Evolutionary conservation across 257 asterid genomes (phyloP).

Genomic region (Forsythia viridissima): DNA sequence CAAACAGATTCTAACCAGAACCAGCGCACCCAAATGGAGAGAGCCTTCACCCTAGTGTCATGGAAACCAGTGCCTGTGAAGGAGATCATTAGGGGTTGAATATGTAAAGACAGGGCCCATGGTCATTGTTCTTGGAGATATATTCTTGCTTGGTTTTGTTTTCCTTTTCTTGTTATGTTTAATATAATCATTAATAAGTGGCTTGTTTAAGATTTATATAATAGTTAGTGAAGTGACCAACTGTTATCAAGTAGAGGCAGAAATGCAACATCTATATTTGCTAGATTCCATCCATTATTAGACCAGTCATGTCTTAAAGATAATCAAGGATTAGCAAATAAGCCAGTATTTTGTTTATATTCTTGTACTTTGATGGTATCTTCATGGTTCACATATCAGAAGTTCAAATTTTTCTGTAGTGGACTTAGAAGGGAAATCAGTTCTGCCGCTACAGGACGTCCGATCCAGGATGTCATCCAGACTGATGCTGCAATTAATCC

Average conservation of each 20-base stretch:
- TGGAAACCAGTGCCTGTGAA: background rate
- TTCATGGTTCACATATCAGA: background rate
- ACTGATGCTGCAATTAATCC: slow-evolving; percentile 99
- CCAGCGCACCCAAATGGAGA: background rate
- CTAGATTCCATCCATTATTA: background rate
- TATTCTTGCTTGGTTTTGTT: background rate
- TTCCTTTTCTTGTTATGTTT: slow-evolving; percentile 5
- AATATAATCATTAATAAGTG: background rate
- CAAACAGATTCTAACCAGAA: background rate
- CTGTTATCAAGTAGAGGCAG: background rate
- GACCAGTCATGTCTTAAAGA: background rate
- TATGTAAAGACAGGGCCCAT: background rate
- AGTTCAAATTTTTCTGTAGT: slow-evolving; percentile 36
- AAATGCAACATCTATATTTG: background rate
- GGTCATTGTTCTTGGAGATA: background rate
- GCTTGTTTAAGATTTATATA: slow-evolving; percentile 11
- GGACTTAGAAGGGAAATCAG: slow-evolving; percentile 97
- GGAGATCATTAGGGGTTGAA: background rate
- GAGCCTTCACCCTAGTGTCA: background rate
- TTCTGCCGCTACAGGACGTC: slow-evolving; percentile 99
- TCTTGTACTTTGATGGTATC: slow-evolving; percentile 1
- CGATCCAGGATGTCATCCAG: slow-evolving; percentile 97
- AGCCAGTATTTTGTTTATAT: slow-evolving; percentile 6
- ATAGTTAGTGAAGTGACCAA: background rate
- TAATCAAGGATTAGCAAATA: background rate